These are phyloP conservation scores for Rhipidocladum racemiflorum DNA, from an alignment of 176 grass and related monocot species.

Conservation along the genomic window DNA sequence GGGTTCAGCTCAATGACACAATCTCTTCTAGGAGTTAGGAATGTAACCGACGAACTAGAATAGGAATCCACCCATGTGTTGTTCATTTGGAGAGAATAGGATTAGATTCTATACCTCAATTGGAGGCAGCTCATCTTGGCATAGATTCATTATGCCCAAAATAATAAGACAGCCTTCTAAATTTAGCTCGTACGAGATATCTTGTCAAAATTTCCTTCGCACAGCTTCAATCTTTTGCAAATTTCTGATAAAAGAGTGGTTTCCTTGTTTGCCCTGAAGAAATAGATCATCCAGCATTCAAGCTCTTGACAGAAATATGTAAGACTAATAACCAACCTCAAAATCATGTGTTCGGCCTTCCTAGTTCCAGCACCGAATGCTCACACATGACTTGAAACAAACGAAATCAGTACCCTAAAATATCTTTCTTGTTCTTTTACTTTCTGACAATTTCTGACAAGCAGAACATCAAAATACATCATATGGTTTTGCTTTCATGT, in stretches of 20 bases:
- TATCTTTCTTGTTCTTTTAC: neutral
- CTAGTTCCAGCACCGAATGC: neutral
- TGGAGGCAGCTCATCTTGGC: neutral
- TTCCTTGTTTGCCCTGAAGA: neutral
- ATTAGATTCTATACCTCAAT: neutral
- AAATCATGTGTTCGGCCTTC: neutral
- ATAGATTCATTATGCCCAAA: neutral
- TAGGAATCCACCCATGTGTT: neutral
- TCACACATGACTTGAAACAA: neutral
- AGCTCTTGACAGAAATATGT: neutral
- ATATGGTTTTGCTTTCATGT: neutral
- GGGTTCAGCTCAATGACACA: neutral
- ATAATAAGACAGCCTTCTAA: neutral
- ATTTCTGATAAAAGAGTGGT: neutral
- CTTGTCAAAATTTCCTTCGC: neutral
- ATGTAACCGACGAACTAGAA: neutral
- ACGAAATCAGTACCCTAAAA: neutral
- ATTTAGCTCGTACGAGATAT: neutral
- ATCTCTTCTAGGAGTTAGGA: neutral
- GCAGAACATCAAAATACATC: neutral
- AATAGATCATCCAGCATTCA: neutral
- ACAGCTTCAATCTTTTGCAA: neutral
- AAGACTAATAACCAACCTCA: neutral
- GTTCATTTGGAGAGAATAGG: neutral
- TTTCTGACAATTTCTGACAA: no score